Conservation (phyloP, 805 yeast species). For the Candida tallmaniae region DNA sequence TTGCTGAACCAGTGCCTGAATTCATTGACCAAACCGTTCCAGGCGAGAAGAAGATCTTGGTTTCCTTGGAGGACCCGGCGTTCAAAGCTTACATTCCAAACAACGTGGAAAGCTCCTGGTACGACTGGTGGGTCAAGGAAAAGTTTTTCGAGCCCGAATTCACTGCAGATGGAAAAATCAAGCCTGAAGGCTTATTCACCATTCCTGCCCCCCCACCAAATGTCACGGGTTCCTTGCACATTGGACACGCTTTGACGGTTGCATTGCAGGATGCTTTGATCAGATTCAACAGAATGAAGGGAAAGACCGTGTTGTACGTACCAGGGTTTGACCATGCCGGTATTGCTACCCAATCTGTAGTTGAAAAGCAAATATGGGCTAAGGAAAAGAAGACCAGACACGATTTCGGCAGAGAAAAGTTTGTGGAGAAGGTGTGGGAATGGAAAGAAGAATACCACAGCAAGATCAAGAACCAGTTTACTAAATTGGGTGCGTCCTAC, state of each 20-base stretch:
- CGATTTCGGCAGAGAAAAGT: constrained; percentile 90
- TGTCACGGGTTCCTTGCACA: constrained; percentile 97
- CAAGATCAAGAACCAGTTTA: constrained; percentile 79
- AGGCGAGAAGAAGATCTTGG: constrained; percentile 88
- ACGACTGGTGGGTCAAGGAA: constrained; percentile 91
- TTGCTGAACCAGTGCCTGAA: constrained; percentile 72
- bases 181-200: constrained; percentile 79
- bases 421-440: constrained; percentile 88
- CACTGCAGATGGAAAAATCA: constrained; percentile 64
- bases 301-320: constrained; percentile 84
- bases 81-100: constrained; percentile 91
- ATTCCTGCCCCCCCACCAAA: constrained; percentile 99
- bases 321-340: constrained; percentile 99
- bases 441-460: constrained; percentile 95
- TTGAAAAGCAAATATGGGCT: constrained; percentile 92
- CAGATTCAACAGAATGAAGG: constrained; percentile 95
- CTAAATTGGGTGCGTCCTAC: constrained; percentile 90
- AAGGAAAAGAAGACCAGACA: constrained; percentile 86
- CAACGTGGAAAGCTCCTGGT: constrained; percentile 96
- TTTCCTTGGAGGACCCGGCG: constrained; percentile 86
- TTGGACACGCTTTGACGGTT: constrained; percentile 96
- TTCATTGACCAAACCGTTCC: constrained; percentile 77
- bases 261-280: constrained; percentile 91
- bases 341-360: constrained; percentile 97
- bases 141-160: constrained; percentile 88